phyloP scores from a whole-genome alignment of 2,329 filamentous ascomycete species.

The Pseudogymnoascus pannorum region DNA sequence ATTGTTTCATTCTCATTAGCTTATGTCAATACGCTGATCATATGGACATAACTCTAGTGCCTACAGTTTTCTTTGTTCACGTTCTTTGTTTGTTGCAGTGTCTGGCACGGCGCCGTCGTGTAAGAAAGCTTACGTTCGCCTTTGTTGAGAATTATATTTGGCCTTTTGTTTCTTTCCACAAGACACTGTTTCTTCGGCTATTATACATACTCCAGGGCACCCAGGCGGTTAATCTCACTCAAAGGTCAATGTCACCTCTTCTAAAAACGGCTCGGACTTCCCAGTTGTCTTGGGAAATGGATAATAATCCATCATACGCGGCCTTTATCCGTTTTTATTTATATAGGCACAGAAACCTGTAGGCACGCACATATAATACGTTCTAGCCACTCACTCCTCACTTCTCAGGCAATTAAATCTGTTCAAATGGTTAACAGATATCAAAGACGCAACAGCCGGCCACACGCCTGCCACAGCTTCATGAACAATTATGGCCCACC shows the following conservation, averaged over 20 bases:
- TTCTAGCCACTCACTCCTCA: neutral
- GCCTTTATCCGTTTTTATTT: neutral
- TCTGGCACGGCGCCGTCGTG: neutral
- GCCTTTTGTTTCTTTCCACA: neutral
- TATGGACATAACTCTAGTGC: neutral
- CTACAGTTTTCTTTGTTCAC: neutral
- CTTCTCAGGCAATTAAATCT: neutral
- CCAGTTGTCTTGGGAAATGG: neutral
- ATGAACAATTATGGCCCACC: neutral
- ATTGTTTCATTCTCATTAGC: neutral
- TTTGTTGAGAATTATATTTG: neutral
- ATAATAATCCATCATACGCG: neutral
- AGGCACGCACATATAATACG: neutral
- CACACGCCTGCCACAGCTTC: neutral
- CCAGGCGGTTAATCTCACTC: neutral
- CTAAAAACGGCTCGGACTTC: neutral
- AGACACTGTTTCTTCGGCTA: neutral
- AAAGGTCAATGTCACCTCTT: neutral
- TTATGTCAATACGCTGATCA: neutral
- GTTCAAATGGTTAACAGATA: neutral
- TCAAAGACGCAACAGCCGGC: neutral
- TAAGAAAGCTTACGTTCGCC: neutral
- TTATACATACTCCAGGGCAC: neutral
- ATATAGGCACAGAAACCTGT: neutral
- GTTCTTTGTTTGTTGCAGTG: neutral